Evolutionary conservation across 129 eudicot species (phyloP), one percentile per base, ranked within the genome.

Genomic region (Pittosporum tobira): DNA sequence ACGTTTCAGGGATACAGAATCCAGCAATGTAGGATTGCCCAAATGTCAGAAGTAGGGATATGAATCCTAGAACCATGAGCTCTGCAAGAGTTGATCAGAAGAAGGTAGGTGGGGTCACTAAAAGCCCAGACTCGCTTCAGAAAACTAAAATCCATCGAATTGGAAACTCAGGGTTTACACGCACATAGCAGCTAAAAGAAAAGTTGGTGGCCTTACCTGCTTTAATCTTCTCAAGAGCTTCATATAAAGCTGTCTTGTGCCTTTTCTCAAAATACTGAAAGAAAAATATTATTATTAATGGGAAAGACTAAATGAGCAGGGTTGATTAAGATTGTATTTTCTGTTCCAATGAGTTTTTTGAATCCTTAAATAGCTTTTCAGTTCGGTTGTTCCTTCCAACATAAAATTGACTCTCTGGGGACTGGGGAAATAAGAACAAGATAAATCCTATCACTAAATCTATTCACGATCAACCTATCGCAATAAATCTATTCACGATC

Each of bases 171-270:
- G 44, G 6, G 8, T 2, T 38, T 23, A 8, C 25, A n/a, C 28
- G 3, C 23, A 25, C 16, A 27, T 26, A 43, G 44, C 30, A 49
- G 37, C 22, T 24, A 27, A 19, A 48, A n/a, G 1, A 7, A 51
- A 36, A 30, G 21, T 25, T 29, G 4, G 22, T 51, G n/a, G 9
- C 9, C 75, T 56, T 74, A 91, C 99, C 99, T 5, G 71, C 77
- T 73, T 91, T 91, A 29, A 91, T 73, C 62, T 78, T 91, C 64
- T 83, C 88, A 6, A 91, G 76, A 44, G 94, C 99, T 69, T 87
- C 94, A 81, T 71, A 22, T 65, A 91, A 65, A 29, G 87, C 84
- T 16, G 56, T 61, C 76, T 91, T 91, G 42, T 74, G 72, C 51
- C 76, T 81, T 61, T 59, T 65, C 43, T 67, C 62, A 52, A 89